phyloP scores from a whole-genome alignment of 345 rosid species.

The Eutrema heterophyllum region DNA sequence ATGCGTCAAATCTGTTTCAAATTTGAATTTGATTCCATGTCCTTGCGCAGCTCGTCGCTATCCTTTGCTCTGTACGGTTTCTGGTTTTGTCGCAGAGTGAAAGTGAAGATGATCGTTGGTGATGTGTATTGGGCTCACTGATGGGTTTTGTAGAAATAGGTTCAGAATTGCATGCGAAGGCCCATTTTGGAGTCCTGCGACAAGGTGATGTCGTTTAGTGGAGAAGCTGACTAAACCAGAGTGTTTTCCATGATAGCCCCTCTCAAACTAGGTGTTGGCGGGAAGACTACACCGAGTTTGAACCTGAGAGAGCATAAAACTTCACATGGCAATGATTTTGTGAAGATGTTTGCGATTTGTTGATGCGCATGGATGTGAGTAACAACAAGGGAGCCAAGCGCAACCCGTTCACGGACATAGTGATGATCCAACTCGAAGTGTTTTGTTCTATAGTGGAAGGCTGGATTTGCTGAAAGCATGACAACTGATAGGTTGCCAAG shows the following conservation, averaged over 20 bases:
- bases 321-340: not conserved
- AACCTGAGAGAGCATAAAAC: not conserved
- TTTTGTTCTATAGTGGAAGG: not conserved
- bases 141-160: too few species aligned
- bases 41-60: too few species aligned
- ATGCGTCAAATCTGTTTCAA: too few species aligned
- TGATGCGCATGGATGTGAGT: not conserved
- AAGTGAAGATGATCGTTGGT: too few species aligned
- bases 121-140: too few species aligned
- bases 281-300: not conserved
- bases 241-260: not conserved
- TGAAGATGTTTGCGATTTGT: not conserved
- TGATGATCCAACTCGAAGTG: not conserved
- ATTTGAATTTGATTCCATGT: too few species aligned
- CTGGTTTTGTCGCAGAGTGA: too few species aligned
- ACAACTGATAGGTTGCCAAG: not conserved
- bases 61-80: too few species aligned
- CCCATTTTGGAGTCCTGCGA: too few species aligned
- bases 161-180: too few species aligned
- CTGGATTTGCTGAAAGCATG: not conserved
- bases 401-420: not conserved
- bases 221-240: too few species aligned
- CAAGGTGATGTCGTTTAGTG: too few species aligned
- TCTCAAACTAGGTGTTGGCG: not conserved
- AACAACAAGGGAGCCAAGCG: not conserved